Evolutionary conservation across 306 rosid genomes (phyloP).

Genomic region (Acmispon strigosus): DNA sequence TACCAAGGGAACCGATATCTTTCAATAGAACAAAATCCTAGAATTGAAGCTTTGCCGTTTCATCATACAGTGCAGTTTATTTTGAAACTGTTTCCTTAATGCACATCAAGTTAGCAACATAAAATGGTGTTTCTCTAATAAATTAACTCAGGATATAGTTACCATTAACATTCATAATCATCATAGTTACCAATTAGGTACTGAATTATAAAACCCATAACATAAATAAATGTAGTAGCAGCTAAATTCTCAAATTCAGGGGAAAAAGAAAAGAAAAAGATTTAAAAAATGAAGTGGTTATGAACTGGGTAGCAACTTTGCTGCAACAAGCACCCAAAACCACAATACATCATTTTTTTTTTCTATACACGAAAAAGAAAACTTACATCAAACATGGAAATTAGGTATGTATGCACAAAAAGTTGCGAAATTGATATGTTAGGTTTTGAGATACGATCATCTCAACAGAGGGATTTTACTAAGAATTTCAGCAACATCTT

Average conservation of each 20-base stretch:
- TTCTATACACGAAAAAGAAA: not conserved
- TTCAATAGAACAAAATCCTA: no score
- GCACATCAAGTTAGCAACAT: no score
- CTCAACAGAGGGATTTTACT: conserved; percentile 19
- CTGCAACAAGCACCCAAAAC: not conserved
- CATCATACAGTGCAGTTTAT: no score
- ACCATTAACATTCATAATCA: no score
- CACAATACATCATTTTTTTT: not conserved
- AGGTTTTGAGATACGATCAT: not conserved
- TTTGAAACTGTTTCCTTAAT: no score
- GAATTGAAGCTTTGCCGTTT: no score
- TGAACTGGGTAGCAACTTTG: not conserved
- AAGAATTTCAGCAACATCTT: not conserved
- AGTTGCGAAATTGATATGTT: not conserved
- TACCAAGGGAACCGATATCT: no score
- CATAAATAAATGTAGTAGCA: no score
- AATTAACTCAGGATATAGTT: no score
- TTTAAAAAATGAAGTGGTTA: not conserved
- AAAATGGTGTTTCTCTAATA: no score
- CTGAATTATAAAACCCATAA: no score
- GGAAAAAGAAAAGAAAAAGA: not conserved
- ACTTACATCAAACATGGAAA: not conserved
- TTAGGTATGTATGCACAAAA: conserved; percentile 8
- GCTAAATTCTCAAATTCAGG: not conserved
- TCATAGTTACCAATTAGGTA: no score